Evolutionary conservation across 169 alveolate species (phyloP), one percentile per base, ranked within the genome.

Genomic region (Plasmodium malariae): DNA sequence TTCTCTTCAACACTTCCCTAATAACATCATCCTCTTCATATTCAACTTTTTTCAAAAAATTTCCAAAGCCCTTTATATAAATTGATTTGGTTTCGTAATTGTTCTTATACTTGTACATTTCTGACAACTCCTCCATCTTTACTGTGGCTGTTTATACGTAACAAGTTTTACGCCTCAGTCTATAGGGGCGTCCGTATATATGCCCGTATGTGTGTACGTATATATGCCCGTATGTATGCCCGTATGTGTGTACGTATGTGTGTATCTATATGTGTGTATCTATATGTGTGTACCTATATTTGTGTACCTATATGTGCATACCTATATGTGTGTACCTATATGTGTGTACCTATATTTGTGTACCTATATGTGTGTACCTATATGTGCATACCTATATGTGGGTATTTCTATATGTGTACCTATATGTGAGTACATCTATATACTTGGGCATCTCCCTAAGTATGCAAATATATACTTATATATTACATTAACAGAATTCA

Each of bases 11-110:
- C 34, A 78, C 89, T 2, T 78, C 89, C 6, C 40, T 34, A 78
- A 78, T 78, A n/a, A 2, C 63, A 14, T 62, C 59, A 62, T 63
- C 74, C 24, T 78, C 78, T 34, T 78, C 48, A 78, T 40, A 78
- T 68, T 62, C 76, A 21, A 78, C 24, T 78, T 48, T 60, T 63
- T 78, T 78, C 17, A 30, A 49, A 36, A 78, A 78, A 62, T 78
- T 62, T n/a, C 74, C 74, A 26, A 69, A 28, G 43, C 59, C 37
- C 17, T 78, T 78, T 62, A 78, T 30, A 68, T 78, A 62, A 32
- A 78, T 54, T 30, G 40, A 17, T 32, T 63, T 63, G 43, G 9
- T 21, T 60, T 78, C 89, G 9, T 37, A 55, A 5, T 0, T 17
- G 4, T 54, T 78, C 36, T 54, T 78, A 40, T 32, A 3, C 9